phyloP scores from a whole-genome alignment of 192 early-diverging fungal species.

The Coemansia guatemalensis region DNA sequence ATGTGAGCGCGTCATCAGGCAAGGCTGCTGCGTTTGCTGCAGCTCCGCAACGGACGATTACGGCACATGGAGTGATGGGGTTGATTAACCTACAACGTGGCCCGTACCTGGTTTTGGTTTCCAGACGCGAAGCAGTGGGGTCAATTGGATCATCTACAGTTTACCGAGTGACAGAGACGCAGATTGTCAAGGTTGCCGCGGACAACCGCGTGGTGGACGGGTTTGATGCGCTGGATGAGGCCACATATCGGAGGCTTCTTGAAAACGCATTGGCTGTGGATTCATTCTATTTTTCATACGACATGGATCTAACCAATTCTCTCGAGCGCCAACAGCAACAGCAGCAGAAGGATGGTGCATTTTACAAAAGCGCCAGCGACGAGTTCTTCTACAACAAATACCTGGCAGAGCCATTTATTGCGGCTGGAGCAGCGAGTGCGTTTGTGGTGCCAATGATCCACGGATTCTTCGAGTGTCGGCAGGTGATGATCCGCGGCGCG shows the following conservation, averaged over 20 bases:
- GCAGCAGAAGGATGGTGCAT: constrained; percentile 5
- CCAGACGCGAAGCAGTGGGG: constrained; percentile 40
- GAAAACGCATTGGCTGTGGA: constrained; percentile 54
- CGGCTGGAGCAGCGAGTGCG: constrained; percentile 51
- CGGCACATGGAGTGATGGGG: constrained; percentile 48
- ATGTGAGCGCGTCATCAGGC: constrained; percentile 11
- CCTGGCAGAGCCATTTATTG: constrained; percentile 68
- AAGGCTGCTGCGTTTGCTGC: constrained; percentile 28
- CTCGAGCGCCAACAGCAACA: constrained; percentile 67
- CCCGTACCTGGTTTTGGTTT: constrained; percentile 51
- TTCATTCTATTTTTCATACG: constrained; percentile 83
- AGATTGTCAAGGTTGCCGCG: constrained; percentile 33
- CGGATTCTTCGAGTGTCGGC: constrained; percentile 72
- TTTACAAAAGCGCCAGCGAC: constrained; percentile 70
- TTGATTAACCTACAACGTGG: constrained; percentile 45
- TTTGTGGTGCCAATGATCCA: constrained; percentile 91
- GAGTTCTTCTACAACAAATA: constrained; percentile 94
- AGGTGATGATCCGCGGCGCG: constrained; percentile 64
- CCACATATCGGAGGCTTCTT: constrained; percentile 61
- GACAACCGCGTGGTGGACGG: constrained; percentile 27
- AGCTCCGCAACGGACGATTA: constrained; percentile 40
- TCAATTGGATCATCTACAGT: constrained; percentile 39
- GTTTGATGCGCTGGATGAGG: constrained; percentile 58
- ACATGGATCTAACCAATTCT: constrained; percentile 82
- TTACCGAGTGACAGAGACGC: constrained; percentile 44